Conservation (phyloP, 495 filamentous ascomycete genomes). For the Xylaria acuta region DNA sequence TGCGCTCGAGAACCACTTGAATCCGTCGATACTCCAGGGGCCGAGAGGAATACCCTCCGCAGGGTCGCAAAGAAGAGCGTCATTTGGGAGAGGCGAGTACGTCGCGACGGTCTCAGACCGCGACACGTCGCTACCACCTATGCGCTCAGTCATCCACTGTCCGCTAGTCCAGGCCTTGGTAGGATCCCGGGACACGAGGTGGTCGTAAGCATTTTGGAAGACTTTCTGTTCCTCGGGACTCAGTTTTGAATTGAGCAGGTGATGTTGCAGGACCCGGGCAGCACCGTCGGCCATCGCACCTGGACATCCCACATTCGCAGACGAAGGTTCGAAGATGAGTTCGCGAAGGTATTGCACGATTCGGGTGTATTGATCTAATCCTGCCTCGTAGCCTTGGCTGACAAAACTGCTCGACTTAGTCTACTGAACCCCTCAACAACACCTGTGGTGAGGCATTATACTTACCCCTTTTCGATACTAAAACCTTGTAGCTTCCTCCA, state of each 20-base stretch:
- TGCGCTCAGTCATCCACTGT: constrained; percentile 88
- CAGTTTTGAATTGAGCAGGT: constrained; percentile 41
- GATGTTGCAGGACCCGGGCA: constrained; percentile 59
- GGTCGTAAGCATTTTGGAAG: constrained; percentile 53
- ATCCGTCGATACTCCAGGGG: constrained; percentile 63
- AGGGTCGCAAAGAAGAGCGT: constrained; percentile 13
- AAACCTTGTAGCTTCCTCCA: constrained; percentile 63
- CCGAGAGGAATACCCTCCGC: constrained; percentile 25
- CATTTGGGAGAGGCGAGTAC: constrained; percentile 15
- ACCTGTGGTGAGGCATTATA: neutral
- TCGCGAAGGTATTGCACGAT: constrained; percentile 61
- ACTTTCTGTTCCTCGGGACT: constrained; percentile 42
- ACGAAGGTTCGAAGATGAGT: constrained; percentile 64
- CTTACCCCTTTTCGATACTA: constrained; percentile 56
- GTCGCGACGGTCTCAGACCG: constrained; percentile 69
- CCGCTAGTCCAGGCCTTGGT: constrained; percentile 72
- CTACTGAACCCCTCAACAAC: neutral
- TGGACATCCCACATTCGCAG: constrained; percentile 54
- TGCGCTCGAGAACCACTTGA: constrained; percentile 76
- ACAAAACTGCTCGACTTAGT: constrained; percentile 46
- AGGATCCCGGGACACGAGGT: constrained; percentile 64
- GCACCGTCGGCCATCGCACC: constrained; percentile 72
- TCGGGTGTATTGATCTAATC: constrained; percentile 55
- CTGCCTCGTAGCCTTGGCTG: constrained; percentile 60
- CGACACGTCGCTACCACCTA: constrained; percentile 75